Conservation (phyloP, 164 flowering plant genomes). For the Protea cynaroides region DNA sequence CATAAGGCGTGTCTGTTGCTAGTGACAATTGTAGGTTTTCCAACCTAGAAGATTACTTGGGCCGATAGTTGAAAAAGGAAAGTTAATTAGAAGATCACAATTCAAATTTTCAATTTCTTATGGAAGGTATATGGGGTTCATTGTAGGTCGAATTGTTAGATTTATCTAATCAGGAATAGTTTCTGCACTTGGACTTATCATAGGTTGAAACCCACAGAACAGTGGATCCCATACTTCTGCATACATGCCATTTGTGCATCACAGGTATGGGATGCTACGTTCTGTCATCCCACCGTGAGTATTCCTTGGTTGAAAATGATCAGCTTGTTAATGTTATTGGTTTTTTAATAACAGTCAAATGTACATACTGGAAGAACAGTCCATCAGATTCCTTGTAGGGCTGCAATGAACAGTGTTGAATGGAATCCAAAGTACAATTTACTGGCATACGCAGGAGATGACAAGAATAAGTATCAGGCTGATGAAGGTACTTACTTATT, state of each 20-base stretch:
- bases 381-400: slow-evolving; percentile 90
- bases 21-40: too few species aligned
- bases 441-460: slow-evolving; percentile 97
- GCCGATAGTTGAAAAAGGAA: too few species aligned
- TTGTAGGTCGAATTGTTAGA: too few species aligned
- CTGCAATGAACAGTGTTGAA: slow-evolving; percentile 98
- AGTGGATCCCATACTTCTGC: neutral
- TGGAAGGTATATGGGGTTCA: too few species aligned
- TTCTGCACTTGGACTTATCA: too few species aligned
- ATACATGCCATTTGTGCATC: neutral
- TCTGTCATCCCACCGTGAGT: slow-evolving; percentile 2
- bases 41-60: too few species aligned
- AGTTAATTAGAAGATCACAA: neutral
- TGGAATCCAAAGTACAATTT: slow-evolving; percentile 94
- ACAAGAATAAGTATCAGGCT: slow-evolving; percentile 87
- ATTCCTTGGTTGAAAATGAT: neutral
- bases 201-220: too few species aligned
- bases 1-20: neutral
- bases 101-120: too few species aligned
- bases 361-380: slow-evolving; percentile 83
- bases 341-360: slow-evolving; percentile 53
- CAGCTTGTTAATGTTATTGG: slow-evolving; percentile 2
- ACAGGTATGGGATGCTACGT: neutral
- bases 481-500: slow-evolving; percentile 68
- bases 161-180: too few species aligned